A percentile compares a stretch with the other conserved stretches of the same genome.
Conservation (phyloP, 768 basidiomycete genomes). For the Thelephora aurantiotincta region DNA sequence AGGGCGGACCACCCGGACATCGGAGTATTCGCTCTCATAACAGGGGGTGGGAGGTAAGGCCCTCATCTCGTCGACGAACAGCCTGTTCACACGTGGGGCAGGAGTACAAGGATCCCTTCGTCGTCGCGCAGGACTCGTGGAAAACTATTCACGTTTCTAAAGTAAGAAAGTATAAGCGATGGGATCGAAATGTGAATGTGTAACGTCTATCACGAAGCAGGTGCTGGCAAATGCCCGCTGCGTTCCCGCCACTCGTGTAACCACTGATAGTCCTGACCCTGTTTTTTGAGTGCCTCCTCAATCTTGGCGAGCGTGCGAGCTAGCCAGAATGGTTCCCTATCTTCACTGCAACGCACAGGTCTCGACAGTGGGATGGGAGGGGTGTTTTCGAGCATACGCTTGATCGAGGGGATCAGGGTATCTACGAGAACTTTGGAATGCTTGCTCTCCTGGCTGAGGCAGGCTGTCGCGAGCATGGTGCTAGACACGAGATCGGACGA, state of each 20-base stretch:
- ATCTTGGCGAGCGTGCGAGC: slow-evolving; percentile 22
- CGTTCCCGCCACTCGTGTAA: slow-evolving; percentile 14
- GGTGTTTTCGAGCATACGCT: slow-evolving; percentile 15
- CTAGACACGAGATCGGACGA: slow-evolving; percentile 42
- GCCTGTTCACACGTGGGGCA: too few relatives aligned
- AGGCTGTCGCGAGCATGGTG: slow-evolving; percentile 42
- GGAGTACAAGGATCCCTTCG: too few relatives aligned
- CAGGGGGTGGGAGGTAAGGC: too few relatives aligned
- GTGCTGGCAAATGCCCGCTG: slow-evolving; percentile 11
- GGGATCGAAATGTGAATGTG: neutral
- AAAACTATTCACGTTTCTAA: neutral
- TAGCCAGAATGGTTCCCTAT: slow-evolving; percentile 24
- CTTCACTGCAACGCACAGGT: slow-evolving; percentile 3
- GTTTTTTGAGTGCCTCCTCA: slow-evolving; percentile 18
- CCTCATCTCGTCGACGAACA: too few relatives aligned
- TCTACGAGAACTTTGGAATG: slow-evolving; percentile 25
- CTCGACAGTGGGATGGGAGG: slow-evolving; percentile 11
- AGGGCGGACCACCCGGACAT: too few relatives aligned
- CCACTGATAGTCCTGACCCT: slow-evolving; percentile 15
- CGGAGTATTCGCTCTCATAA: too few relatives aligned
- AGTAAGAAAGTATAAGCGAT: neutral
- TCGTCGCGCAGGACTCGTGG: too few relatives aligned
- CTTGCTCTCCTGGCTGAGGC: slow-evolving; percentile 26
- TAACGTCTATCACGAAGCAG: slow-evolving; percentile 4
- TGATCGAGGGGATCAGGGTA: slow-evolving; percentile 27